These are phyloP conservation scores for Hymenotorrendiella dingleyae DNA, from an alignment of 2,329 filamentous ascomycete species.

Conservation along the genomic window DNA sequence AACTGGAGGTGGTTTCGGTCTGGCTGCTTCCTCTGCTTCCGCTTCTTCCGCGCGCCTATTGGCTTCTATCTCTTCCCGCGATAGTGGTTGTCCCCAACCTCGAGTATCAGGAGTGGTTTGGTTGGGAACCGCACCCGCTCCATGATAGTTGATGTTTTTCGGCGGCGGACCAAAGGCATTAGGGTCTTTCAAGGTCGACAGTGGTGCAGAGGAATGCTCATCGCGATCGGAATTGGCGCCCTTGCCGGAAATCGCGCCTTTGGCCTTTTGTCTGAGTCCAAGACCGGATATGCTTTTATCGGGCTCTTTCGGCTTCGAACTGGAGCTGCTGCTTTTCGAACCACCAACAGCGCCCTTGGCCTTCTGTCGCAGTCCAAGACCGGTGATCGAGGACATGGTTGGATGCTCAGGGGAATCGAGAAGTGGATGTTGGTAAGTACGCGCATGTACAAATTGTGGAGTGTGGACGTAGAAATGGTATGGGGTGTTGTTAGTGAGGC, in stretches of 20 bases:
- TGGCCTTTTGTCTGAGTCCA: slow-evolving; percentile 37
- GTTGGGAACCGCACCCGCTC: slow-evolving; percentile 24
- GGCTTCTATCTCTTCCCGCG: slow-evolving; percentile 30
- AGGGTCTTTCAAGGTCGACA: slow-evolving; percentile 58
- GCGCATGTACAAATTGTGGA: too few species aligned
- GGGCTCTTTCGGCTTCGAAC: too few species aligned
- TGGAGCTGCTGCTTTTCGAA: too few species aligned
- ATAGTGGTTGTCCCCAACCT: slow-evolving; percentile 39
- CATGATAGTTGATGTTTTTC: slow-evolving; percentile 39
- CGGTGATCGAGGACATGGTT: slow-evolving; percentile 6
- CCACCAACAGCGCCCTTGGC: slow-evolving; percentile 17
- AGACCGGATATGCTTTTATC: too few species aligned
- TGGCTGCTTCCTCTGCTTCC: slow-evolving; percentile 25
- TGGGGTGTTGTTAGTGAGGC: too few species aligned
- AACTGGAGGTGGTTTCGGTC: slow-evolving; percentile 40
- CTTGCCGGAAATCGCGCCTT: too few species aligned
- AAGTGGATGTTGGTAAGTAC: slow-evolving; percentile 1
- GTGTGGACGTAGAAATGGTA: too few species aligned
- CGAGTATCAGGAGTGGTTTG: slow-evolving; percentile 30
- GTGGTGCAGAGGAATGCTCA: slow-evolving; percentile 38
- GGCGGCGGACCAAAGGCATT: slow-evolving; percentile 61
- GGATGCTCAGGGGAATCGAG: neutral
- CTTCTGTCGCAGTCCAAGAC: slow-evolving; percentile 36
- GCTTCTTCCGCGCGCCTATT: slow-evolving; percentile 29
- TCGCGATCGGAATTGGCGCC: slow-evolving; percentile 21